Evolutionary conservation across 345 rosid genomes (phyloP).

Genomic region (Euphorbia lathyris): DNA sequence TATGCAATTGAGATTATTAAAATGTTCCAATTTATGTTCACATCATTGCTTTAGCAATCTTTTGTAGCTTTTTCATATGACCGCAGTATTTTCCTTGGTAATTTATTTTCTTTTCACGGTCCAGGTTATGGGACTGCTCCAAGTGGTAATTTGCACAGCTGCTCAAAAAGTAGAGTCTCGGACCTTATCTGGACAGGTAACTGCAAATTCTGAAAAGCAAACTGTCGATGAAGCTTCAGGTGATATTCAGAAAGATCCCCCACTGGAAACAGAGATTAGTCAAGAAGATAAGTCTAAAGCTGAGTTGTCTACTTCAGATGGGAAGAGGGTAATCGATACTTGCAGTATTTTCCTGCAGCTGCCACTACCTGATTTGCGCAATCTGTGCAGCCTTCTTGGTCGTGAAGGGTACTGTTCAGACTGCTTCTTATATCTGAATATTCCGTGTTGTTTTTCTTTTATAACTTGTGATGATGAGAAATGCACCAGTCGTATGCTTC

Average conservation of each 20-base stretch:
- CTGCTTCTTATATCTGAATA: no score
- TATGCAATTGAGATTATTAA: no score
- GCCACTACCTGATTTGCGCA: no score
- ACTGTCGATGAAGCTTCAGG: conserved; percentile 43
- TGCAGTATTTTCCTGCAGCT: no score
- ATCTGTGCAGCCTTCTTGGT: no score
- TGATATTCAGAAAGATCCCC: conserved; percentile 46
- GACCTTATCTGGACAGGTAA: conserved; percentile 35
- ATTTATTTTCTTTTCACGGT: conserved; percentile 8
- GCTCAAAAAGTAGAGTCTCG: conserved; percentile 58
- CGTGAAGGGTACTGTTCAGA: no score
- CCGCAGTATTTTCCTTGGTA: not conserved
- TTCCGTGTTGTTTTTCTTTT: conserved; percentile 19
- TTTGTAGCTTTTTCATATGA: not conserved
- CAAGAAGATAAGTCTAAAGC: conserved; percentile 36
- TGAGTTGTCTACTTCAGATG: conserved; percentile 38
- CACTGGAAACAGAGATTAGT: conserved; percentile 33
- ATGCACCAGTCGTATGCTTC: not conserved
- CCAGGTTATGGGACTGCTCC: conserved; percentile 87
- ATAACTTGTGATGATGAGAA: not conserved
- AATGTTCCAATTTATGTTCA: not conserved
- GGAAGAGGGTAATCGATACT: no score
- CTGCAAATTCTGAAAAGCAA: conserved; percentile 39
- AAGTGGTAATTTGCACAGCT: conserved; percentile 67
- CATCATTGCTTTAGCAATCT: not conserved